phyloP scores from a whole-genome alignment of 1,139 yeast species.

The Blastobotrys indianensis region DNA sequence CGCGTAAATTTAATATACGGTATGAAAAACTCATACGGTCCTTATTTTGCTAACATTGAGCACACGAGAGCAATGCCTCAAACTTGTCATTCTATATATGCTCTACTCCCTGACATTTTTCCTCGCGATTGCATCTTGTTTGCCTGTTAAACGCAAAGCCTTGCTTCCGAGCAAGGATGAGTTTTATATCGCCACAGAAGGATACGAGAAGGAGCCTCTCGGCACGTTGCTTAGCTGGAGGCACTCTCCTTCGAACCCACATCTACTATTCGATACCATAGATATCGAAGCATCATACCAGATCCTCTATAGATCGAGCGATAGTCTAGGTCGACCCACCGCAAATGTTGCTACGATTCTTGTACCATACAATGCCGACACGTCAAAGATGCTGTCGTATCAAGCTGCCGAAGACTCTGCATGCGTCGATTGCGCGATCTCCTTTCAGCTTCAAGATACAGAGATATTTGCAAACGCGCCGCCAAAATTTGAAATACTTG shows the following conservation, averaged over 20 bases:
- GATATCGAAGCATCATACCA: constrained; percentile 5
- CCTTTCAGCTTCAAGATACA: constrained; percentile 22
- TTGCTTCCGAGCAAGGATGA: constrained; percentile 19
- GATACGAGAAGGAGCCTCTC: constrained; percentile 12
- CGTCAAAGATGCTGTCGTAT: constrained; percentile 23
- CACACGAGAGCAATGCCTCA: no score
- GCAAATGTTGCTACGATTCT: constrained; percentile 23
- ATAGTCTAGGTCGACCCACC: constrained; percentile 2
- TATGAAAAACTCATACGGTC: no score
- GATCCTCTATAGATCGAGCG: constrained; percentile 5
- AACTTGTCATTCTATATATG: no score
- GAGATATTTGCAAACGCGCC: constrained; percentile 2
- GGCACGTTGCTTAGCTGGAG: constrained; percentile 20
- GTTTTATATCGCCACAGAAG: constrained; percentile 22
- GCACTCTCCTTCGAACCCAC: constrained; percentile 13
- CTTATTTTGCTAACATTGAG: no score
- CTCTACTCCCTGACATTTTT: no score
- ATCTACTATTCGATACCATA: constrained; percentile 1
- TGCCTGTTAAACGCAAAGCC: neutral
- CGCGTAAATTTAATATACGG: no score
- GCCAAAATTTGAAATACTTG: constrained; percentile 9
- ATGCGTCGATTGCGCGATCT: constrained; percentile 27
- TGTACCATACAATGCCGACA: constrained; percentile 20
- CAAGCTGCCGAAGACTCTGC: constrained; percentile 30
- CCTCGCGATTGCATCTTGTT: no score